Evolutionary conservation across 495 filamentous ascomycete genomes (phyloP).

Genomic region (Penicillium odoratum): DNA sequence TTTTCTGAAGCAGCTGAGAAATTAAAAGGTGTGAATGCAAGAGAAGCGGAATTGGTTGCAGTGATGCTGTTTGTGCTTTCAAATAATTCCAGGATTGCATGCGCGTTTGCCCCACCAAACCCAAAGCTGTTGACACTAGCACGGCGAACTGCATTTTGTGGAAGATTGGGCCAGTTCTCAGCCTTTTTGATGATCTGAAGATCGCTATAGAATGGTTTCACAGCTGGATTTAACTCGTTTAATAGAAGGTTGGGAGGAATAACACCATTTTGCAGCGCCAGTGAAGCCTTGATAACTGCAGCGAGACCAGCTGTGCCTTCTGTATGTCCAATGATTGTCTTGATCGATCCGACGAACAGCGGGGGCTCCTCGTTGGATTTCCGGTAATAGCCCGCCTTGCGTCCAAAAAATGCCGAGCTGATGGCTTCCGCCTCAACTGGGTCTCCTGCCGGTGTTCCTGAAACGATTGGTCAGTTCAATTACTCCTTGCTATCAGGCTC

Average conservation of each 20-base stretch:
- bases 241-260: constrained; percentile 63
- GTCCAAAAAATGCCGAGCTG: constrained; percentile 30
- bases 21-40: constrained; percentile 20
- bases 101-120: constrained; percentile 64
- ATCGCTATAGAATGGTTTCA: constrained; percentile 29
- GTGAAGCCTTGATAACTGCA: constrained; percentile 30
- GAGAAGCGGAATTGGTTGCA: background rate
- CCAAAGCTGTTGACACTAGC: constrained; percentile 50
- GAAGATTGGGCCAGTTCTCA: constrained; percentile 17
- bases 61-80: background rate
- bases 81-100: constrained; percentile 57
- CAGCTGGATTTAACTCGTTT: constrained; percentile 38
- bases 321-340: constrained; percentile 57
- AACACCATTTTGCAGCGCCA: constrained; percentile 47
- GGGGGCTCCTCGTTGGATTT: constrained; percentile 28
- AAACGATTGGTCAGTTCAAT: constrained; percentile 3
- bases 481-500: background rate
- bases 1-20: constrained; percentile 30
- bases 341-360: constrained; percentile 52
- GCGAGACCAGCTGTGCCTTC: constrained; percentile 63
- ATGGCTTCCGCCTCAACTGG: constrained; percentile 42
- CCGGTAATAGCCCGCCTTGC: constrained; percentile 35
- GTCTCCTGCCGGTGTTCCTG: constrained; percentile 42
- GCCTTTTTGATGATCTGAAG: constrained; percentile 29
- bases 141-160: constrained; percentile 23